Conservation (phyloP, 2,329 filamentous ascomycete genomes). For the Dothideomycetes sp. region DNA sequence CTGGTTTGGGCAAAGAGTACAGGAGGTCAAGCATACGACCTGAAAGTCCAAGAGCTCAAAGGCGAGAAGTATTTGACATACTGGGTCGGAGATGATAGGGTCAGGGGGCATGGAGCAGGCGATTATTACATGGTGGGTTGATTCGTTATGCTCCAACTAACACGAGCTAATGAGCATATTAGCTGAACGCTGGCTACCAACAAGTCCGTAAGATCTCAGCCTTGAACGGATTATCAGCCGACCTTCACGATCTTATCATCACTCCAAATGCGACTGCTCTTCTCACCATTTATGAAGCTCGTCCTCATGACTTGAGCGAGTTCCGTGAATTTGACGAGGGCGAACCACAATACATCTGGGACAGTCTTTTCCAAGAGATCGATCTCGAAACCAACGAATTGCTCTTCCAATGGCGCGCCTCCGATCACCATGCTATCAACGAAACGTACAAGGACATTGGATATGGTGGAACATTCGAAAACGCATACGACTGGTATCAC, state of each 20-base stretch:
- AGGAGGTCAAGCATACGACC: slow-evolving; percentile 27
- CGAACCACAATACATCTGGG: slow-evolving; percentile 24
- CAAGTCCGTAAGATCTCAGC: slow-evolving; percentile 31
- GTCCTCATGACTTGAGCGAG: slow-evolving; percentile 16
- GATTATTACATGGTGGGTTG: slow-evolving; percentile 25
- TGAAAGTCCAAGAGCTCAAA: slow-evolving; percentile 28
- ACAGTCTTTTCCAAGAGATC: slow-evolving; percentile 28
- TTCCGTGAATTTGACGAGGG: slow-evolving; percentile 24
- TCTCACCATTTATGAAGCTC: slow-evolving; percentile 31
- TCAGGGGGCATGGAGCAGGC: slow-evolving; percentile 27
- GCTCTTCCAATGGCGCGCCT: slow-evolving; percentile 48
- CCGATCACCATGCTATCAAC: slow-evolving; percentile 43
- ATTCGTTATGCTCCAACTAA: not conserved
- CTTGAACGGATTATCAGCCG: slow-evolving; percentile 27
- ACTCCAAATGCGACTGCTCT: slow-evolving; percentile 33
- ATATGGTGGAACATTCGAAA: slow-evolving; percentile 27
- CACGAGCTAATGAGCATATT: not conserved
- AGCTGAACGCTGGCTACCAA: slow-evolving; percentile 28
- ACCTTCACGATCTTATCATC: slow-evolving; percentile 37
- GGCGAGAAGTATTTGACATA: slow-evolving; percentile 31
- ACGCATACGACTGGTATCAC: slow-evolving; percentile 46
- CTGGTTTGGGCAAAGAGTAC: slow-evolving; percentile 26
- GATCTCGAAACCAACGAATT: slow-evolving; percentile 44
- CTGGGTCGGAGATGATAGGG: slow-evolving; percentile 30
- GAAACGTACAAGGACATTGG: slow-evolving; percentile 31